Percentiles rank a stretch among this genome's conserved stretches.
Evolutionary conservation across 768 basidiomycete genomes (phyloP).

Genomic region (Cystobasidium tubakii): DNA sequence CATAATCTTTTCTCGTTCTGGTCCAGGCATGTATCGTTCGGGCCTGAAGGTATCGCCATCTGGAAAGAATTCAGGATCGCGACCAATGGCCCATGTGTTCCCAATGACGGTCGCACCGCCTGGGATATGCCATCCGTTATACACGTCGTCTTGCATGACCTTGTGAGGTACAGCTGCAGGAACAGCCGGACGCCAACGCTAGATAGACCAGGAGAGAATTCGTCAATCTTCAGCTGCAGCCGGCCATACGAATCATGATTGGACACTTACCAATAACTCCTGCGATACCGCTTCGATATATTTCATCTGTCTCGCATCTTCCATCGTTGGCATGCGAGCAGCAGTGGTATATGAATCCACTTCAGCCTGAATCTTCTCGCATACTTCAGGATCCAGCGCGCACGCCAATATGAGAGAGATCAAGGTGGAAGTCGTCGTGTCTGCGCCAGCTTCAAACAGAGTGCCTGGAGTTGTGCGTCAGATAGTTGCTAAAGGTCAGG

Average conservation of each 20-base stretch:
- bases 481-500: too few relatives aligned
- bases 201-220: neutral
- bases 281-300: constrained; percentile 53
- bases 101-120: constrained; percentile 24
- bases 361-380: constrained; percentile 61
- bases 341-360: constrained; percentile 60
- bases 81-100: constrained; percentile 43
- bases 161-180: constrained; percentile 33
- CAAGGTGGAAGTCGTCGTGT: constrained; percentile 47
- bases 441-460: constrained; percentile 35
- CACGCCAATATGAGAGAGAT: constrained; percentile 63
- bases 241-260: neutral
- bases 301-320: constrained; percentile 51
- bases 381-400: constrained; percentile 59
- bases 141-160: constrained; percentile 21
- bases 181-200: constrained; percentile 31
- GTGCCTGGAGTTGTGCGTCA: neutral
- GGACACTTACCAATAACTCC: constrained; percentile 46
- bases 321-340: constrained; percentile 59
- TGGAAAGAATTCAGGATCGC: constrained; percentile 46
- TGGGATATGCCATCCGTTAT: constrained; percentile 20
- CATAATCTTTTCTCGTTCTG: neutral
- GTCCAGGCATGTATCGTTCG: constrained; percentile 15
- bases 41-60: constrained; percentile 10
- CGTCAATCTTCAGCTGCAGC: neutral